A percentile compares a stretch with the other conserved stretches of the same genome.
These are phyloP conservation scores for Phytophthora europaea DNA, from an alignment of 352 stramenopile genomes.

Conservation along the genomic window DNA sequence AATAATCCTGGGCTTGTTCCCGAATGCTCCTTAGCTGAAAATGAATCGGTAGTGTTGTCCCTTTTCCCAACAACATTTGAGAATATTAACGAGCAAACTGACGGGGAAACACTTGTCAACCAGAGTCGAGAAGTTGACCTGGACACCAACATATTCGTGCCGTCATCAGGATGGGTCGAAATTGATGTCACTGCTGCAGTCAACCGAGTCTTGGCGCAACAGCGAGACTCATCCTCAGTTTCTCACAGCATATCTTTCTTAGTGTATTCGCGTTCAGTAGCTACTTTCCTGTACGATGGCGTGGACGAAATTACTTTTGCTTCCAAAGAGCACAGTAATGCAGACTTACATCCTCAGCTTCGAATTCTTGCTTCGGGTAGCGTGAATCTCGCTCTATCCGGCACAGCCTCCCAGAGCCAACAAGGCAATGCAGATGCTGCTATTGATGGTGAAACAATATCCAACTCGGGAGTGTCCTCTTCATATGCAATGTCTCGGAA, in stretches of 20 bases:
- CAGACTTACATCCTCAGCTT: conserved; percentile 50
- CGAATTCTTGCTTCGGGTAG: conserved; percentile 57
- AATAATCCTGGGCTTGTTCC: conserved; percentile 20
- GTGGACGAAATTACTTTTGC: conserved; percentile 68
- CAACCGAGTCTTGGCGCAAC: conserved; percentile 58
- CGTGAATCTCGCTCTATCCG: conserved; percentile 54
- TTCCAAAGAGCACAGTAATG: conserved; percentile 57
- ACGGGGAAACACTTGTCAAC: conserved; percentile 42
- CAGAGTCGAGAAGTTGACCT: conserved; percentile 50
- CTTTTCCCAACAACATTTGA: conserved; percentile 58
- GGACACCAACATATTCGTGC: conserved; percentile 48
- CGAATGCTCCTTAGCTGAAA: conserved; percentile 37
- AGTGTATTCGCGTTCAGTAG: conserved; percentile 53
- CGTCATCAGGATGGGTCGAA: conserved; percentile 61
- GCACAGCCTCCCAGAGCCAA: conserved; percentile 57
- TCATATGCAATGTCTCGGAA: conserved; percentile 64
- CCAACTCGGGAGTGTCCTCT: conserved; percentile 49
- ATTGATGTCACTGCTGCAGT: conserved; percentile 75
- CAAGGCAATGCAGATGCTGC: conserved; percentile 57
- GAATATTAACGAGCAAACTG: conserved; percentile 25
- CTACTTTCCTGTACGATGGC: conserved; percentile 61
- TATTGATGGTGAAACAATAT: conserved; percentile 51
- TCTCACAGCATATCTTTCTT: conserved; percentile 57
- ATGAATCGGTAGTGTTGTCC: conserved; percentile 16
- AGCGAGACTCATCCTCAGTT: conserved; percentile 33